Evolutionary conservation across 805 yeast genomes (phyloP).

Genomic region (Nakazawaea ambrosiae): DNA sequence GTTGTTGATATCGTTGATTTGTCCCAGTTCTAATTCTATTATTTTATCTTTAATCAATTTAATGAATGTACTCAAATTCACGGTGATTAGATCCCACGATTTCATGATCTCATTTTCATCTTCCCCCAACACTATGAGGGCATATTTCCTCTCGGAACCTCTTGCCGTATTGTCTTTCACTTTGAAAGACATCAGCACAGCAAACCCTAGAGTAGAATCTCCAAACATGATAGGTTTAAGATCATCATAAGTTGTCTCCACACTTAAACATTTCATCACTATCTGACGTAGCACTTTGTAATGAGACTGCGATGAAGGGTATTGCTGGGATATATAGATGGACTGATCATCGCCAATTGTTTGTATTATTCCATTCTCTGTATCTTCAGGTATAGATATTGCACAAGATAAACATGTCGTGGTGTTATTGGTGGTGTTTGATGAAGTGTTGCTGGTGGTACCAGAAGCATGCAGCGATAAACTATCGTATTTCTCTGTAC

Average conservation of each 20-base stretch:
- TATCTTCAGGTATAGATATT: slow-evolving; percentile 36
- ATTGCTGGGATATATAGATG: slow-evolving; percentile 48
- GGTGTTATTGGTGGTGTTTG: slow-evolving; percentile 20
- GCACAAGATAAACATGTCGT: slow-evolving; percentile 55
- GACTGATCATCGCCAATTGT: slow-evolving; percentile 17
- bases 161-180: slow-evolving; percentile 59
- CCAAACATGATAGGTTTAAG: slow-evolving; percentile 58
- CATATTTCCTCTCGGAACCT: slow-evolving; percentile 66
- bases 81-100: slow-evolving; percentile 45
- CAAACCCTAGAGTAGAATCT: slow-evolving; percentile 53
- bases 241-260: slow-evolving; percentile 55
- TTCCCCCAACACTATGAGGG: slow-evolving; percentile 51
- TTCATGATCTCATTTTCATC: slow-evolving; percentile 43
- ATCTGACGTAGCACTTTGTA: slow-evolving; percentile 52
- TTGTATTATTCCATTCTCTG: slow-evolving; percentile 19
- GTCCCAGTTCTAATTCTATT: slow-evolving; percentile 20
- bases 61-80: slow-evolving; percentile 33
- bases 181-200: slow-evolving; percentile 55
- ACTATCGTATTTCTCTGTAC: slow-evolving; percentile 40
- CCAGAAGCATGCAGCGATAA: slow-evolving; percentile 26
- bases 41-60: slow-evolving; percentile 29
- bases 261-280: slow-evolving; percentile 57
- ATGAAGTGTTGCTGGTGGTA: no score
- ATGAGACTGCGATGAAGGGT: slow-evolving; percentile 44
- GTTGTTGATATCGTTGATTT: slow-evolving; percentile 20